Evolutionary conservation across 768 basidiomycete species (phyloP).

Genomic region (Auricularia heimuer): DNA sequence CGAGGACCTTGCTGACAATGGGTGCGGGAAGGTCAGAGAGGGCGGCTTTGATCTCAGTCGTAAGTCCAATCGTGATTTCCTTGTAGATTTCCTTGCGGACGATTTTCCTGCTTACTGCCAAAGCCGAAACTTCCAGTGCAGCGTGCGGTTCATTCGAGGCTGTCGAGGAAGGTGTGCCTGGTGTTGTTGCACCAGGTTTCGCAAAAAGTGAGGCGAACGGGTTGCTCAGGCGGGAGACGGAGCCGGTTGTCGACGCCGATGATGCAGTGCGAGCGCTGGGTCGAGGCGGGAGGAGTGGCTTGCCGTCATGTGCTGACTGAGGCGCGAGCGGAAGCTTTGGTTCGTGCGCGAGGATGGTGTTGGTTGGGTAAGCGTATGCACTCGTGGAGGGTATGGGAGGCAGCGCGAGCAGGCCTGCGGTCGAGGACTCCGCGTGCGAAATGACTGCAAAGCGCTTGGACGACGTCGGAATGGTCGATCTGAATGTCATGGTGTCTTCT

Average conservation of each 20-base stretch:
- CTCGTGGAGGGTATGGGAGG: constrained; percentile 34
- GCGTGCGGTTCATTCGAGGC: constrained; percentile 22
- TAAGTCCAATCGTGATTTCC: constrained; percentile 42
- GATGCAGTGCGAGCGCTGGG: constrained; percentile 15
- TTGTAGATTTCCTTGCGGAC: constrained; percentile 44
- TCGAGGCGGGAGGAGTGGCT: constrained; percentile 21
- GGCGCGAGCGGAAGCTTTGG: constrained; percentile 3
- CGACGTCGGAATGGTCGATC: constrained; percentile 32
- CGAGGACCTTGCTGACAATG: constrained; percentile 49
- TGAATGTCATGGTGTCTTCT: constrained; percentile 37
- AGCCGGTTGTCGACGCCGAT: constrained; percentile 34
- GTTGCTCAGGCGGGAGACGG: constrained; percentile 48
- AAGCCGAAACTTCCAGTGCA: constrained; percentile 47
- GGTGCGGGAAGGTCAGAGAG: constrained; percentile 36
- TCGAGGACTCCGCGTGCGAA: constrained; percentile 25
- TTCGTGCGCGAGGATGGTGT: constrained; percentile 3
- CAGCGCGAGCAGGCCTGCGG: constrained; percentile 40
- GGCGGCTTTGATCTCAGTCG: constrained; percentile 42
- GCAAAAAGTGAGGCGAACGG: constrained; percentile 78
- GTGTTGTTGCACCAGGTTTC: constrained; percentile 18
- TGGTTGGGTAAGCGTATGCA: constrained; percentile 35
- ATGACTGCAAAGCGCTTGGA: constrained; percentile 35
- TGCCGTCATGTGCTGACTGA: constrained; percentile 4
- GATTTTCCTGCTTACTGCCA: constrained; percentile 46
- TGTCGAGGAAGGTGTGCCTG: constrained; percentile 12